Evolutionary conservation across 2,329 filamentous ascomycete genomes (phyloP), one percentile per base, ranked within the genome.

Genomic region (Delphinella strobiligena): DNA sequence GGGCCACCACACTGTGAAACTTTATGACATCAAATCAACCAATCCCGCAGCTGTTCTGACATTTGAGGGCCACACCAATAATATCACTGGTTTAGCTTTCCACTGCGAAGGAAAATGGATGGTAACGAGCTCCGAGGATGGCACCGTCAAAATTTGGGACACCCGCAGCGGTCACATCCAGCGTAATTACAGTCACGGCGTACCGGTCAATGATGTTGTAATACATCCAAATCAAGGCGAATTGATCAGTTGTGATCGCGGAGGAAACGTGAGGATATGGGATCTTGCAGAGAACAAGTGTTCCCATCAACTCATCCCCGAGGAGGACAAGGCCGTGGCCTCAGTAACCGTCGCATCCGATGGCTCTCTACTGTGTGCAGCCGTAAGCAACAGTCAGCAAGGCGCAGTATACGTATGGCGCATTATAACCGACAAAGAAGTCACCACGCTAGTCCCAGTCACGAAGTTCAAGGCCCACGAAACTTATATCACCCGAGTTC

Each of bases 61-160:
- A 15, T 96, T 98, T 54, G 89, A 96, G 58, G 91, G 91, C 31
- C 91, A 98, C 64, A 91, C 85, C 10, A 86, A 80, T 49, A 98
- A 98, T 55, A 81, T 98, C 57, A 98, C 91, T 0, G 91, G 91
- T 32, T 84, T 98, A 34, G 88, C 88, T 9, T 98, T 98, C 59
- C 91, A 98, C 61, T 96, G 89, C 60, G 91, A 98, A 62, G 88
- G 89, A 9, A 98, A 98, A 66, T 98, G 91, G 91, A 95, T 98
- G 84, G 91, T 96, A 14, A 98, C 91, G 8, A 93, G 83, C 61
- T 93, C 85, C 34, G 91, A 98, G 62, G 91, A 98, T 56, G 85
- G 88, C 52, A 93, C 86, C 1, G 88, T 95, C 55, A 93, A 93
- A 69, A 93, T 95, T 47, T 95, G 88, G 88, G 89, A 95, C 59